Conservation (phyloP, 768 basidiomycete species). For the Boletus rex-veris region DNA sequence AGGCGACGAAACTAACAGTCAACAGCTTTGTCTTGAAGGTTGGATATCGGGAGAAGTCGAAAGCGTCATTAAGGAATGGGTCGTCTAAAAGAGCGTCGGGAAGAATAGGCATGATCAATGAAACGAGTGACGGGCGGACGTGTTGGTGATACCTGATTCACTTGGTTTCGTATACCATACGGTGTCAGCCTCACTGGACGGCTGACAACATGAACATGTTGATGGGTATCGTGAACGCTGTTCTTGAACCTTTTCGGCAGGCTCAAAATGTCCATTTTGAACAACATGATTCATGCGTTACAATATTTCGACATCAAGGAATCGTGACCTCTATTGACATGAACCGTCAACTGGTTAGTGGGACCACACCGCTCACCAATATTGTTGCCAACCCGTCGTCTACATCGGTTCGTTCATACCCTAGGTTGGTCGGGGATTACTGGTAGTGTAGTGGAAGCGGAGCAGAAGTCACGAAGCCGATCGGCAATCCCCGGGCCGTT, state of each 20-base stretch:
- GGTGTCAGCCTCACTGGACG: slow-evolving; percentile 15
- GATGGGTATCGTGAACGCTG: too few species aligned
- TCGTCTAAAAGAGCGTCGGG: slow-evolving; percentile 21
- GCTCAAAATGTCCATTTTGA: too few species aligned
- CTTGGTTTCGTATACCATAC: not conserved
- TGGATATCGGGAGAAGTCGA: slow-evolving; percentile 17
- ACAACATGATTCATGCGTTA: too few species aligned
- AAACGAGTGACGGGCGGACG: not conserved
- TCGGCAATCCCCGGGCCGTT: too few species aligned
- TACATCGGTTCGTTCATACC: slow-evolving; percentile 17
- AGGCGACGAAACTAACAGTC: slow-evolving; percentile 7
- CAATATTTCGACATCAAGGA: too few species aligned
- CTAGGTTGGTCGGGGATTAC: too few species aligned
- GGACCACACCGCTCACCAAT: slow-evolving; percentile 54
- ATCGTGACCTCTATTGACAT: too few species aligned
- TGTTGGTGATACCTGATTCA: not conserved
- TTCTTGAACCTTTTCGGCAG: too few species aligned
- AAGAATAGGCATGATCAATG: not conserved
- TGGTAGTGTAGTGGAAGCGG: too few species aligned
- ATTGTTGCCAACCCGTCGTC: slow-evolving; percentile 25
- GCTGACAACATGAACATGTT: slow-evolving; percentile 8
- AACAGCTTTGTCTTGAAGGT: not conserved
- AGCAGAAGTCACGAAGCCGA: too few species aligned
- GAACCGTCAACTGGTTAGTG: too few species aligned
- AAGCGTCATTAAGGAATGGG: slow-evolving; percentile 20